Evolutionary conservation across 306 rosid genomes (phyloP).

Genomic region (Ormosia semicastrata): DNA sequence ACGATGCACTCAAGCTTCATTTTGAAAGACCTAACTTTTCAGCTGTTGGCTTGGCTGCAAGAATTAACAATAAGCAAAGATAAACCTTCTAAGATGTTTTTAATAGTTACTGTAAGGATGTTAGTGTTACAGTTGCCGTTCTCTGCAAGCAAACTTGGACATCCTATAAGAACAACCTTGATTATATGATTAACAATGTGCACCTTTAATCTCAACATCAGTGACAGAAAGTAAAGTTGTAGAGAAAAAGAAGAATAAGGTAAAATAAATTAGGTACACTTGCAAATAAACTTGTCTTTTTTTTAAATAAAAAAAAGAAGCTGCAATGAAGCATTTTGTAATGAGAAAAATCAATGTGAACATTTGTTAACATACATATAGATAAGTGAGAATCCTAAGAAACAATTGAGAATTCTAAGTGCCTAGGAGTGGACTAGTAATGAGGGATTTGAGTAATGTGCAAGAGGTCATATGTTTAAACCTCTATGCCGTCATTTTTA

Average conservation of each 20-base stretch:
- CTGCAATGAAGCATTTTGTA: not conserved
- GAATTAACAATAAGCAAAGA: too few relatives aligned
- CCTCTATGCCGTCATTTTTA: not conserved
- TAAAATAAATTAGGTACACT: not conserved
- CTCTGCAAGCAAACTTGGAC: not conserved
- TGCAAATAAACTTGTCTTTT: not conserved
- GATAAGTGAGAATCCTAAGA: not conserved
- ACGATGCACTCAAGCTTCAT: too few relatives aligned
- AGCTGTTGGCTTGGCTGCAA: too few relatives aligned
- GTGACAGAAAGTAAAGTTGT: not conserved
- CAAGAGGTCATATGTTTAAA: not conserved
- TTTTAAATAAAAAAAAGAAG: not conserved
- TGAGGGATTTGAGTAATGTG: not conserved
- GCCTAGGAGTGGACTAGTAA: not conserved
- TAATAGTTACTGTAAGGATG: too few relatives aligned
- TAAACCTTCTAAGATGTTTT: too few relatives aligned
- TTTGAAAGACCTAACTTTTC: too few relatives aligned
- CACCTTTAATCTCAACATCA: not conserved
- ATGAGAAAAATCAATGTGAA: not conserved
- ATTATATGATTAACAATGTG: not conserved
- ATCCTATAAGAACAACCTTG: not conserved
- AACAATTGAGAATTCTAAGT: not conserved
- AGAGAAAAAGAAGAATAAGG: not conserved
- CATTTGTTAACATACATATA: slow-evolving; percentile 9
- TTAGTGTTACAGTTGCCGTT: not conserved